Evolutionary conservation across 108 stramenopile species (phyloP), one percentile per base, ranked within the genome.

Genomic region (Phaeodactylum tricornutum): DNA sequence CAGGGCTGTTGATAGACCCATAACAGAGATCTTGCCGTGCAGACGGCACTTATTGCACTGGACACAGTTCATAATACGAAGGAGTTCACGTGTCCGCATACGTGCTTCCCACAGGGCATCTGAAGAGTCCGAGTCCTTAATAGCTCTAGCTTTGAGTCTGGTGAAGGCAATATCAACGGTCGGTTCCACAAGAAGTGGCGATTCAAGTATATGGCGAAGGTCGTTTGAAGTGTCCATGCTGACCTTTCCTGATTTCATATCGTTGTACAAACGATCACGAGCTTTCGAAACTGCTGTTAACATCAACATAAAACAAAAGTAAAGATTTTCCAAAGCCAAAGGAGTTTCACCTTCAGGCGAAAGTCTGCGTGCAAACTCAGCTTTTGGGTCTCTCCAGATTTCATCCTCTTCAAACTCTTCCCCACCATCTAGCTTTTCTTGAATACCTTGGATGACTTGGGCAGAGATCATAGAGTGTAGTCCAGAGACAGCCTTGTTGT

Each of bases 41-140:
- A 96, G 66, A 25, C 87, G 70, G 59, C 98, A 98, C 53, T 93
- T 94, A 62, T 96, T 95, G 71, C 96, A 98, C 55, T 93, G 94
- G 26, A 98, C 95, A 60, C 97, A 98, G 62, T 96, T 95, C 80
- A 96, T 93, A 22, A 96, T 83, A 3, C 95, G 78, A 50, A 82
- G 61, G n/a, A 98, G 71, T 28, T 95, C 85, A 49, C 87, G 57
- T 1, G 79, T 74, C 19, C 87, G 69, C 87, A 88, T 81, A 23
- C 91, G 48, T 14, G 83, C 89, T 47, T 94, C 79, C 89, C 86
- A 91, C 5, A 94, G 46, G 27, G 29, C 64, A 34, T 61, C 53
- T 14, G 40, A 9, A 0, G 72, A 67, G 7, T 48, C 53, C 14
- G 57, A 23, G 47, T 79, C 72, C 37, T 71, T 60, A 24, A 74